These are phyloP conservation scores for Cryphonectria radicalis DNA, from an alignment of 2,329 filamentous ascomycete genomes.

Conservation along the genomic window DNA sequence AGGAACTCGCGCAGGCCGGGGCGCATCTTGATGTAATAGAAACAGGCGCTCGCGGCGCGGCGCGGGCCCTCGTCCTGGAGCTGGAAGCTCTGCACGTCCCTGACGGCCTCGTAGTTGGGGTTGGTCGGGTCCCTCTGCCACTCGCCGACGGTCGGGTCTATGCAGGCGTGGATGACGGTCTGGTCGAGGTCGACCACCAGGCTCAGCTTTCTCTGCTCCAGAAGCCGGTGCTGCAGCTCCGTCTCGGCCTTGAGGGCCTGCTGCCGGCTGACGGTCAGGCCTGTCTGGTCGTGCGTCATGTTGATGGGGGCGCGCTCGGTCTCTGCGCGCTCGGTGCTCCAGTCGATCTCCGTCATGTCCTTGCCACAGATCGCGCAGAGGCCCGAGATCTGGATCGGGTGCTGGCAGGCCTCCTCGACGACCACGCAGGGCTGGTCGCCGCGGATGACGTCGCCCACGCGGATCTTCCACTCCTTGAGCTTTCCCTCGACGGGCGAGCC, in stretches of 20 bases:
- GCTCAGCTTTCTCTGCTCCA: slow-evolving; percentile 82
- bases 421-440: slow-evolving; percentile 66
- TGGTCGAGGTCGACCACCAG: slow-evolving; percentile 97
- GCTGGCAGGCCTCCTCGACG: slow-evolving; percentile 88
- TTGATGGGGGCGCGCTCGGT: slow-evolving; percentile 88
- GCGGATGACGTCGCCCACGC: slow-evolving; percentile 66
- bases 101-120: slow-evolving; percentile 88
- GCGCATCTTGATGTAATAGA: slow-evolving; percentile 98
- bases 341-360: slow-evolving; percentile 91
- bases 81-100: slow-evolving; percentile 87
- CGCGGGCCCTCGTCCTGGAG: slow-evolving; percentile 82
- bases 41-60: slow-evolving; percentile 72
- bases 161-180: slow-evolving; percentile 97
- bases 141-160: slow-evolving; percentile 93
- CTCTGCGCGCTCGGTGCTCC: slow-evolving; percentile 78
- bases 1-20: slow-evolving; percentile 85
- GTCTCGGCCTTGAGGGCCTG: slow-evolving; percentile 84
- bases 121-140: slow-evolving; percentile 90
- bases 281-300: slow-evolving; percentile 90
- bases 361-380: slow-evolving; percentile 92
- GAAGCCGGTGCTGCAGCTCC: slow-evolving; percentile 80
- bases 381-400: slow-evolving; percentile 88
- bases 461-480: slow-evolving; percentile 76
- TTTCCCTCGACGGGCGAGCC: slow-evolving; percentile 83
- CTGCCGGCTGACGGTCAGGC: slow-evolving; percentile 79